Conservation (phyloP, 495 filamentous ascomycete species). For the Clohesyomyces aquaticus region DNA sequence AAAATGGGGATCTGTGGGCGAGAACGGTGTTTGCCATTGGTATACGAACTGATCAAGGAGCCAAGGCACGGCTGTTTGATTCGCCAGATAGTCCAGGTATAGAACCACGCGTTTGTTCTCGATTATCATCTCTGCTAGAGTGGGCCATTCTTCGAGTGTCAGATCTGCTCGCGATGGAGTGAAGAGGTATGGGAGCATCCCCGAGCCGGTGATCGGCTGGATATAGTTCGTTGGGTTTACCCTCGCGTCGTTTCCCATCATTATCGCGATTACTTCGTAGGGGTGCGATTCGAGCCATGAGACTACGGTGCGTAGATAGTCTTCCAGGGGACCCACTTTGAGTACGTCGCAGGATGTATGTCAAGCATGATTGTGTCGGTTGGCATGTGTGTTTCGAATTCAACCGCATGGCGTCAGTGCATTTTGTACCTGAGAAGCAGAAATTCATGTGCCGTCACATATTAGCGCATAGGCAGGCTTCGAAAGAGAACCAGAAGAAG, state of each 20-base stretch:
- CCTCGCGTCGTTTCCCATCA: constrained; percentile 69
- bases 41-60: constrained; percentile 67
- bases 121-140: constrained; percentile 76
- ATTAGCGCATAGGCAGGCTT: neutral
- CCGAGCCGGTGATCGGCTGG: constrained; percentile 55
- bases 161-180: constrained; percentile 68
- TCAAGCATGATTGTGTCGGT: constrained; percentile 65
- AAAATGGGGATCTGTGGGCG: constrained; percentile 60
- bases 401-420: constrained; percentile 53
- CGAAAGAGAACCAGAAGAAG: neutral
- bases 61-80: constrained; percentile 73
- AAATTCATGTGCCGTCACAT: neutral
- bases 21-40: constrained; percentile 69
- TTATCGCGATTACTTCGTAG: constrained; percentile 84
- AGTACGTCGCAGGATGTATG: constrained; percentile 79
- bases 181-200: constrained; percentile 71
- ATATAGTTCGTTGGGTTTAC: constrained; percentile 56
- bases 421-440: neutral
- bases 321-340: constrained; percentile 73
- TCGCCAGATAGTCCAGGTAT: constrained; percentile 80
- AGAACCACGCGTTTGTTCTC: constrained; percentile 63
- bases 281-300: constrained; percentile 75
- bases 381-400: constrained; percentile 77
- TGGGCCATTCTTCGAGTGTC: constrained; percentile 78
- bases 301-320: constrained; percentile 69